Base-by-base conservation (phyloP, 371 early-diverging fungal species). In the Syncephalastrum contaminatum region DNA sequence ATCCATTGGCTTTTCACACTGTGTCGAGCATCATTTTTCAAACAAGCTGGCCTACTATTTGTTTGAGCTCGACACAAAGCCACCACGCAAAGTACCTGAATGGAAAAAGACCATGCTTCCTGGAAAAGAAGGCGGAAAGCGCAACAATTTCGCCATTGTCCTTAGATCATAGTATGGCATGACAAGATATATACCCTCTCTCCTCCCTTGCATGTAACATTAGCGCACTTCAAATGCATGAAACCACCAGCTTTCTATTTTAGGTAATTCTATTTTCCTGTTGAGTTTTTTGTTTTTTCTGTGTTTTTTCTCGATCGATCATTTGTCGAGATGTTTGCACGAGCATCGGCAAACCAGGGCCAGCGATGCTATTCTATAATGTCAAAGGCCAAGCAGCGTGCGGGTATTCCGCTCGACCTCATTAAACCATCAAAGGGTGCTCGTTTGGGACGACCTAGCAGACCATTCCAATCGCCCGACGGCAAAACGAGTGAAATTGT, bases 11-110 rank as follows among this genome's bases (percentile, higher is more conserved):
- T 88, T 88, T 59, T 52, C 72, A 1, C 69, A 72, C 22, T 72
- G 83, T 43, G 62, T 83, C n/a, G 63, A 71, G 12, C 79, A 84
- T 57, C 88, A 91, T 53, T 83, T 84, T 24, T 81, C 90, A 2
- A 85, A 79, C 54, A 86, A 87, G 60, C 75, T 94, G 7, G 91
- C 90, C 1, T 87, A 90, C 60, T 90, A 88, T 66, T 61, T 92
- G 4, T 89, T 91, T 56, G 65, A 75, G 30, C 45, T 59, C 2
- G 36, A 30, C 36, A 40, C 25, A 13, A 51, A 53, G 12, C 41
- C 27, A 3, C 44, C 39, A 10, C 19, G 12, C 12, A 39, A 30
- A 46, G 51, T 39, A 14, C 53, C 45, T 19, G n/a, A 40, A 12
- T 53, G 68, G 24, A 74, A 76, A 48, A 89, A 88, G 62, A 73